Percentiles rank a stretch among this genome's conserved stretches.
Conservation (phyloP, 1,139 yeast species). For the Suhomyces ambrosiae region DNA sequence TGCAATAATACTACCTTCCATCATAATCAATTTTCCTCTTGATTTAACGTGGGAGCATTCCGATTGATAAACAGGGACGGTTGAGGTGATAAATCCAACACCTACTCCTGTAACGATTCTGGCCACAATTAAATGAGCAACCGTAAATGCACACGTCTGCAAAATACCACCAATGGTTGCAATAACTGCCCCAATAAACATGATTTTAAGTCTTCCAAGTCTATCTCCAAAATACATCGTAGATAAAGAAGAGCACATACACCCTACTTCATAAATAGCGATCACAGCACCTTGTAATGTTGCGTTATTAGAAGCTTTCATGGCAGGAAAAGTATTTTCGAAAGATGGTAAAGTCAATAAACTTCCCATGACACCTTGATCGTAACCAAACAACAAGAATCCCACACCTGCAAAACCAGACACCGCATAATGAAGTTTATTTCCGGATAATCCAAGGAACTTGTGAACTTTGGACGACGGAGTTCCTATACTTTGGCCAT, state of each 20-base stretch:
- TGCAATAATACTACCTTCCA: conserved; percentile 42
- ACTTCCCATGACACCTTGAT: conserved; percentile 54
- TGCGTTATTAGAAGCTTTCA: conserved; percentile 30
- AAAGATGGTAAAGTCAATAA: conserved; percentile 44
- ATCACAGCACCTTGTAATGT: conserved; percentile 45
- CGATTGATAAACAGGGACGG: conserved; percentile 44
- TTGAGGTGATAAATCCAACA: conserved; percentile 38
- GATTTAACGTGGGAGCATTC: conserved; percentile 38
- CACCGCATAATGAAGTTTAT: conserved; percentile 28
- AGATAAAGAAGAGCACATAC: conserved; percentile 36
- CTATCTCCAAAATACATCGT: conserved; percentile 39
- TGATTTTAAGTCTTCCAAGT: conserved; percentile 35
- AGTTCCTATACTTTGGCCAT: too few relatives aligned
- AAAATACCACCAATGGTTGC: conserved; percentile 41
- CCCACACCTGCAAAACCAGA: conserved; percentile 36
- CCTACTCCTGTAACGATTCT: conserved; percentile 48
- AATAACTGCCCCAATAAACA: conserved; percentile 35
- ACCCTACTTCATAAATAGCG: conserved; percentile 41
- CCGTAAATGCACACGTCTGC: conserved; percentile 36
- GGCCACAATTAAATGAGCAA: conserved; percentile 40
- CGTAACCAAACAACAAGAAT: conserved; percentile 45
- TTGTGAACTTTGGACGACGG: conserved; percentile 14
- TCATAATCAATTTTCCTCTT: conserved; percentile 39
- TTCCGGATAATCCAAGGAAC: conserved; percentile 31
- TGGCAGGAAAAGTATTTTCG: conserved; percentile 39